Percentiles rank a stretch among this genome's conserved stretches.
These are phyloP conservation scores for Saccharomyces hybrid DNA, from an alignment of 1,139 yeast species.

Conservation along the genomic window DNA sequence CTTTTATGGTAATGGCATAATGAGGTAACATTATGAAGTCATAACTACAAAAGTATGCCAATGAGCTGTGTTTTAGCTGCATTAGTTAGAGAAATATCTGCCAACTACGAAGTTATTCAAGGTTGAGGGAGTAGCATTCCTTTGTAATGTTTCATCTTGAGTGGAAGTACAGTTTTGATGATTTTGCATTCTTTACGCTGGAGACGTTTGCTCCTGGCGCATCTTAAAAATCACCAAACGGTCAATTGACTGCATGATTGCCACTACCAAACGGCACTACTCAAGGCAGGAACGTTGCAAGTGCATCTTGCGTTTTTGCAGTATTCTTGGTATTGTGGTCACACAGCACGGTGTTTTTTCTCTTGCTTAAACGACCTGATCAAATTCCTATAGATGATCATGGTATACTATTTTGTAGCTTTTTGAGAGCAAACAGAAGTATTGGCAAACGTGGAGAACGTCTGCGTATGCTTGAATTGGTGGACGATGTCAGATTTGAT, in stretches of 20 bases:
- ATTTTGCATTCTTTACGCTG: not conserved
- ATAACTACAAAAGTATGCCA: no score
- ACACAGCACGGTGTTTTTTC: constrained; percentile 1
- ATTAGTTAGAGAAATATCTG: no score
- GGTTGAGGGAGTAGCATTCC: no score
- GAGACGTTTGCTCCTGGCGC: not conserved
- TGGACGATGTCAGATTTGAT: constrained; percentile 28
- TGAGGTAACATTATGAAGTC: no score
- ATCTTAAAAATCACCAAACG: not conserved
- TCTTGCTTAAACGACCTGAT: not conserved
- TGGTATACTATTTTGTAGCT: not conserved
- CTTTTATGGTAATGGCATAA: no score
- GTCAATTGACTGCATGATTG: not conserved
- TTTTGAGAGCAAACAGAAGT: not conserved
- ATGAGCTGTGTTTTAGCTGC: no score
- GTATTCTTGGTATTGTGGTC: not conserved
- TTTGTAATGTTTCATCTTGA: no score
- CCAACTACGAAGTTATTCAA: no score
- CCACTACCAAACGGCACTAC: not conserved
- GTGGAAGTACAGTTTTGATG: not conserved
- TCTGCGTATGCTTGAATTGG: not conserved
- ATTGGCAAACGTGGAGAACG: not conserved
- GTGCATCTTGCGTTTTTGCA: not conserved
- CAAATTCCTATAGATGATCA: not conserved
- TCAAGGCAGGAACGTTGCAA: no score